These are phyloP conservation scores for Annulohypoxylon bovei DNA, from an alignment of 495 filamentous ascomycete genomes.

Conservation along the genomic window DNA sequence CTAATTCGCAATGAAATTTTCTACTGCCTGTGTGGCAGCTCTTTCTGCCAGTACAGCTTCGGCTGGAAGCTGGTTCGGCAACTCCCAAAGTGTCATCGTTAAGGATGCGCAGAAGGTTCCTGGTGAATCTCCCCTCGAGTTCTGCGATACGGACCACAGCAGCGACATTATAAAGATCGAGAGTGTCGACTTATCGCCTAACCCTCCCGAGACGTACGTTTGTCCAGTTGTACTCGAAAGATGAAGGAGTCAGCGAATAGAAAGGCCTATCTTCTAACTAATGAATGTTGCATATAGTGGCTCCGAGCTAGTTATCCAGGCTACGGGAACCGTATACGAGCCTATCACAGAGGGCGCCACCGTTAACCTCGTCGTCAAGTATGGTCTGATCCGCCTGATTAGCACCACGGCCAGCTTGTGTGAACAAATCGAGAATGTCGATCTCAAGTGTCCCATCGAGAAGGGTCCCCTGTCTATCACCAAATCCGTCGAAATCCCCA, in stretches of 20 bases:
- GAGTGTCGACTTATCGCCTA: slow-evolving; percentile 80
- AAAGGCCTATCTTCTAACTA: slow-evolving; percentile 9
- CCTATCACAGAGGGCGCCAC: slow-evolving; percentile 78
- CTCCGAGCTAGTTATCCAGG: slow-evolving; percentile 77
- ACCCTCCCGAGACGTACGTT: slow-evolving; percentile 87
- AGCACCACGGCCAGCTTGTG: slow-evolving; percentile 82
- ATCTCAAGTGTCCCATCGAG: slow-evolving; percentile 87
- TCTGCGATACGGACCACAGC: slow-evolving; percentile 70
- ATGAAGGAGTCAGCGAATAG: background rate
- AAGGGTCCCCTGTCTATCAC: slow-evolving; percentile 74
- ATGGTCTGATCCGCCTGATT: slow-evolving; percentile 89
- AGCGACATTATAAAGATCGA: slow-evolving; percentile 77
- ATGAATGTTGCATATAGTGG: slow-evolving; percentile 66
- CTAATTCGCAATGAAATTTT: slow-evolving; percentile 53
- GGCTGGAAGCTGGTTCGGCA: slow-evolving; percentile 53
- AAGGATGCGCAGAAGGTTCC: slow-evolving; percentile 65
- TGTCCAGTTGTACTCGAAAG: background rate
- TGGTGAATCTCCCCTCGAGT: slow-evolving; percentile 78
- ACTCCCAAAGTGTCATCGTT: slow-evolving; percentile 44
- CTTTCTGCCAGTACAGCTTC: slow-evolving; percentile 50
- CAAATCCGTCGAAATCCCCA: slow-evolving; percentile 86
- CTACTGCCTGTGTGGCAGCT: slow-evolving; percentile 52
- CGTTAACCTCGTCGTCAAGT: slow-evolving; percentile 87
- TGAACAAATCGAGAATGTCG: slow-evolving; percentile 85
- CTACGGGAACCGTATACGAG: slow-evolving; percentile 74